Base-by-base conservation (phyloP, 805 yeast genomes). In the Brettanomyces bruxellensis region DNA sequence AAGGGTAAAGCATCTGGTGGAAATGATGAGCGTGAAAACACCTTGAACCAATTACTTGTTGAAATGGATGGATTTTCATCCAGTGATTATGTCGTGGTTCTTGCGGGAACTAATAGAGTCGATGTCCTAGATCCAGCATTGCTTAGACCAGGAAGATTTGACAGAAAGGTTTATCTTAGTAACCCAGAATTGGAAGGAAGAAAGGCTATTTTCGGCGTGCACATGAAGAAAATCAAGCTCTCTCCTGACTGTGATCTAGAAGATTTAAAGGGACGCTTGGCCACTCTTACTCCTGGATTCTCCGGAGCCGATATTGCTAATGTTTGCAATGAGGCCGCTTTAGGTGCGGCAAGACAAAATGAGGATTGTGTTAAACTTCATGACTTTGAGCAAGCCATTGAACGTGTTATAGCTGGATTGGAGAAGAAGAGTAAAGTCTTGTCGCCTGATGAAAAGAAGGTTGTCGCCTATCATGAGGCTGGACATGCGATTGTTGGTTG, bases 401-500 rank as follows among this genome's bases (percentile, higher is more conserved):
- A 90, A 66, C 79, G 96, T 59, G 96, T 89, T 42, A 81, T 89
- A 67, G 96, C 95, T 9, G 97, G 97, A n/a, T 69, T 90, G 41
- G 96, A 89, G 62, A 83, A 84, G 66, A 86, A 86, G 60, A 79
- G 93, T 1, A 78, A 82, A 61, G 80, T 90, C 7, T 70, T 89
- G 45, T 79, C 86, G 5, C 81, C 83, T 8, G 86, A 83, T 34
- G 95, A 90, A 64, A 86, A 87, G 70, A 78, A 71, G 53, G 78
- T 86, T 32, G 96, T 89, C 43, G 96, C 96, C 0, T 89, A 86
- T 61, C 97, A 89, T 65, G 97, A 89, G 67, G 97, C 97, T 2
- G 97, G 97, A 0, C 97, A 89, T 64, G 97, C 97, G 4, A 83
- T 89, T 43, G 86, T 96, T 66, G 97, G 96, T 23, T 90, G 96